A percentile compares a stretch with the other conserved stretches of the same genome.
These are phyloP conservation scores for Mucor piriformis DNA, from an alignment of 371 early-diverging fungal species.

Conservation along the genomic window DNA sequence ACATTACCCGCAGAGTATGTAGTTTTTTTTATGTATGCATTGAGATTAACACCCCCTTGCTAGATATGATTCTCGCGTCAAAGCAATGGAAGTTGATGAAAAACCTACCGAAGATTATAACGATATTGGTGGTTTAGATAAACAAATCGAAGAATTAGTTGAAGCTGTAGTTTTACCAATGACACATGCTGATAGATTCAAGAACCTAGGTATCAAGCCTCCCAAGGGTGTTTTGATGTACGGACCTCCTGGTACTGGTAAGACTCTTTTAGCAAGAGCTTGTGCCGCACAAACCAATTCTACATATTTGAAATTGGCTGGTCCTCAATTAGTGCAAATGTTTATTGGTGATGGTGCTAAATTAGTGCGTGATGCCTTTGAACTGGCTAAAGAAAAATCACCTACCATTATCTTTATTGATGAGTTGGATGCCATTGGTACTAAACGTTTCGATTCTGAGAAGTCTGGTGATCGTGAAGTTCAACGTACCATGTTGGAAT, in stretches of 20 bases:
- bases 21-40: not conserved
- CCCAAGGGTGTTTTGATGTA: conserved; percentile 99
- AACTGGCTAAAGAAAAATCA: conserved; percentile 97
- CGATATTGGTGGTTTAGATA: conserved; percentile 99
- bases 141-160: conserved; percentile 98
- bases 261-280: conserved; percentile 97
- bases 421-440: conserved; percentile 99
- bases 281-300: conserved; percentile 98
- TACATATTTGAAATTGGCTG: conserved; percentile 96
- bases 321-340: conserved; percentile 99
- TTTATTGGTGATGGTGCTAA: conserved; percentile 99
- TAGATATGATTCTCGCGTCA: conserved; percentile 83
- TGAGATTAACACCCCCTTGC: not conserved
- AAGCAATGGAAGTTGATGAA: conserved; percentile 99
- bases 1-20: conserved; percentile 96
- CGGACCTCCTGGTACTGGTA: conserved; percentile 98
- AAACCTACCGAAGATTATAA: conserved; percentile 99
- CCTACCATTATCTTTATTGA: conserved; percentile 99
- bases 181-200: conserved; percentile 97
- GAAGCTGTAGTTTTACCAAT: conserved; percentile 99
- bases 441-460: conserved; percentile 98
- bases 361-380: conserved; percentile 98
- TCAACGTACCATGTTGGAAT: conserved; percentile 99
- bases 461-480: conserved; percentile 99
- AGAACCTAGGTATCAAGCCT: conserved; percentile 96